Conservation (phyloP, 2,329 filamentous ascomycete genomes). For the Alternaria ventricosa region DNA sequence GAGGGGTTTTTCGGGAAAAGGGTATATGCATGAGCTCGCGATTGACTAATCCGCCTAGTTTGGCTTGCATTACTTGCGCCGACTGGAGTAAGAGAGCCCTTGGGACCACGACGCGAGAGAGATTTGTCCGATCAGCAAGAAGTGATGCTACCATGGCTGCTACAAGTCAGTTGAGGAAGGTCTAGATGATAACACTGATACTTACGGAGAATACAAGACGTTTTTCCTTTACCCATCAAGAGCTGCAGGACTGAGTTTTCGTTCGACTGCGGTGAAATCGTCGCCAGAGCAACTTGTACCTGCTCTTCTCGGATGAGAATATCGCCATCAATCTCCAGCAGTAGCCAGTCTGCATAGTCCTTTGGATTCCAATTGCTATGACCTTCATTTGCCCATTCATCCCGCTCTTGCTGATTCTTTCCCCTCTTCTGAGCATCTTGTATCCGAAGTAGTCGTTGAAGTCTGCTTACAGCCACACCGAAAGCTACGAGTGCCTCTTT, state of each 20-base stretch:
- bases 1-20: constrained; percentile 61
- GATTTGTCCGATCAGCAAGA: constrained; percentile 46
- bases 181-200: neutral
- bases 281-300: constrained; percentile 67
- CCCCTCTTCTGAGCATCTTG: constrained; percentile 34
- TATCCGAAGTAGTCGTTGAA: constrained; percentile 58
- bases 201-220: constrained; percentile 64
- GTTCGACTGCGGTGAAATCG: constrained; percentile 60
- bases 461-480: constrained; percentile 52
- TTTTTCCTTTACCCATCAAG: constrained; percentile 72
- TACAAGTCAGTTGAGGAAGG: constrained; percentile 11
- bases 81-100: constrained; percentile 65
- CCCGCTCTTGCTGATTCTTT: constrained; percentile 35
- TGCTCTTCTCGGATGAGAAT: constrained; percentile 68
- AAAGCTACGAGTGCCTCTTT: constrained; percentile 53
- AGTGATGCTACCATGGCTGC: constrained; percentile 61
- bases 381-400: constrained; percentile 57
- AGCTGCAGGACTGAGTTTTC: constrained; percentile 68
- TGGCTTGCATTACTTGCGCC: constrained; percentile 61
- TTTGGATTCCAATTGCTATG: constrained; percentile 65
- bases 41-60: constrained; percentile 62
- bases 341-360: constrained; percentile 66
- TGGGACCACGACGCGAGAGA: constrained; percentile 64
- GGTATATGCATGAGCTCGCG: constrained; percentile 63
- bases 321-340: constrained; percentile 71